Conservation (phyloP, 2,329 filamentous ascomycete species). For the Zymoseptoria pseudotritici region DNA sequence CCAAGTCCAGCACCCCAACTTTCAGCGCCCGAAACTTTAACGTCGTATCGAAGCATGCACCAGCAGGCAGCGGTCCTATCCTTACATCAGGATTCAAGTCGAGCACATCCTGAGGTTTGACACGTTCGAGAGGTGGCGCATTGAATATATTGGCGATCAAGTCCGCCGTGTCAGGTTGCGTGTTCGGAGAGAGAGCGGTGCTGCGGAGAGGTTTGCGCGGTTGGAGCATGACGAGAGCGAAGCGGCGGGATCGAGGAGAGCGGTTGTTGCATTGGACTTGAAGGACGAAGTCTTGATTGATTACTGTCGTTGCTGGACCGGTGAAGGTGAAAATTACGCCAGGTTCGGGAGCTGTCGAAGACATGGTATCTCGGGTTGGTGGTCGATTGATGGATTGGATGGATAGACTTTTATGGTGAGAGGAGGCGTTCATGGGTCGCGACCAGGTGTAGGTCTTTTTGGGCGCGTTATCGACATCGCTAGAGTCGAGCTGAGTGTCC, state of each 20-base stretch:
- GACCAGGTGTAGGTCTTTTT: slow-evolving; percentile 23
- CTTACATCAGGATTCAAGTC: slow-evolving; percentile 68
- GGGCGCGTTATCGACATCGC: slow-evolving; percentile 3
- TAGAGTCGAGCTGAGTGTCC: slow-evolving; percentile 19
- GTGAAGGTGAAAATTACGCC: slow-evolving; percentile 71
- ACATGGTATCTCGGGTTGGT: slow-evolving; percentile 3
- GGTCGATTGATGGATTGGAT: slow-evolving; percentile 6
- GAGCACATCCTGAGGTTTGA: slow-evolving; percentile 61
- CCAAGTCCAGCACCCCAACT: slow-evolving; percentile 61
- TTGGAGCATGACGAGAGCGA: slow-evolving; percentile 52
- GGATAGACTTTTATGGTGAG: slow-evolving; percentile 10
- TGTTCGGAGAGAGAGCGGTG: not conserved
- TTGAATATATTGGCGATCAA: slow-evolving; percentile 13
- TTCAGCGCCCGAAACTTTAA: slow-evolving; percentile 62
- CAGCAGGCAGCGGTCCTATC: slow-evolving; percentile 64
- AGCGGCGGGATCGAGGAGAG: slow-evolving; percentile 54
- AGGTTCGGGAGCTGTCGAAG: not conserved
- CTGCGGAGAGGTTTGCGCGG: slow-evolving; percentile 4
- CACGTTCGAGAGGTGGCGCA: slow-evolving; percentile 27
- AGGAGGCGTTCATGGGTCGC: slow-evolving; percentile 12
- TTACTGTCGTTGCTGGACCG: slow-evolving; percentile 52
- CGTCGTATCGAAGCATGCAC: slow-evolving; percentile 66
- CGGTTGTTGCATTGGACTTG: slow-evolving; percentile 70
- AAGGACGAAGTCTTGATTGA: slow-evolving; percentile 64
- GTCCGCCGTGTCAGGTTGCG: slow-evolving; percentile 7